phyloP scores from a whole-genome alignment of 257 asterid genomes.

The Ilex asprella region DNA sequence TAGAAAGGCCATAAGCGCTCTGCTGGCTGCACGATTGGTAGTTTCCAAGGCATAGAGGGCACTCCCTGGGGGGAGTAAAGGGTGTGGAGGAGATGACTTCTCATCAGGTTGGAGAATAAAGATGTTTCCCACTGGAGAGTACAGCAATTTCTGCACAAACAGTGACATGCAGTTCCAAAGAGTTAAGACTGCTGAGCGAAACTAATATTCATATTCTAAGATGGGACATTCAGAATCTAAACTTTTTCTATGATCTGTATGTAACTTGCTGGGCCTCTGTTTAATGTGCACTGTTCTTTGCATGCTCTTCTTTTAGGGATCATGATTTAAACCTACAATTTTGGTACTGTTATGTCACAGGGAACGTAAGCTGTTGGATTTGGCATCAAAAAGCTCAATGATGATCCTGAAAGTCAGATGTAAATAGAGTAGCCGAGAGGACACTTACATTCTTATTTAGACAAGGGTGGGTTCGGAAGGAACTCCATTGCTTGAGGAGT shows the following conservation, averaged over 20 bases:
- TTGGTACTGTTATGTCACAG: too few relatives aligned
- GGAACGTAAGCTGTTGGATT: neutral
- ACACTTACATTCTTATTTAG: constrained; percentile 66
- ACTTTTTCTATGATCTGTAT: neutral
- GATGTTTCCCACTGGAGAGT: constrained; percentile 78
- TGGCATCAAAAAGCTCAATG: too few relatives aligned
- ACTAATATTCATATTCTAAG: neutral
- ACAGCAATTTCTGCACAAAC: constrained; percentile 54
- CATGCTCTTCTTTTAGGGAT: too few relatives aligned
- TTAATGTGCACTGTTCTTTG: too few relatives aligned
- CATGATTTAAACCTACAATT: too few relatives aligned
- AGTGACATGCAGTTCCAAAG: neutral
- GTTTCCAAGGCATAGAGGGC: constrained; percentile 45
- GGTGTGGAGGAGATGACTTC: constrained; percentile 68
- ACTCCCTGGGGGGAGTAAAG: constrained; percentile 64
- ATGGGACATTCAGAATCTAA: neutral
- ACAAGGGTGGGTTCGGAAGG: constrained; percentile 70
- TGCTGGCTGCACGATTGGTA: constrained; percentile 24
- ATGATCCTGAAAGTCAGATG: neutral
- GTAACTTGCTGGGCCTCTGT: neutral
- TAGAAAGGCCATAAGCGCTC: constrained; percentile 52
- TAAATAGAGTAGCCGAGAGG: neutral
- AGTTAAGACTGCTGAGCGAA: constrained; percentile 4
- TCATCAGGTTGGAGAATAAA: constrained; percentile 84
- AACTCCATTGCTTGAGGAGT: constrained; percentile 63